Conservation (phyloP, 257 asterid species). For the Lantana camara region DNA sequence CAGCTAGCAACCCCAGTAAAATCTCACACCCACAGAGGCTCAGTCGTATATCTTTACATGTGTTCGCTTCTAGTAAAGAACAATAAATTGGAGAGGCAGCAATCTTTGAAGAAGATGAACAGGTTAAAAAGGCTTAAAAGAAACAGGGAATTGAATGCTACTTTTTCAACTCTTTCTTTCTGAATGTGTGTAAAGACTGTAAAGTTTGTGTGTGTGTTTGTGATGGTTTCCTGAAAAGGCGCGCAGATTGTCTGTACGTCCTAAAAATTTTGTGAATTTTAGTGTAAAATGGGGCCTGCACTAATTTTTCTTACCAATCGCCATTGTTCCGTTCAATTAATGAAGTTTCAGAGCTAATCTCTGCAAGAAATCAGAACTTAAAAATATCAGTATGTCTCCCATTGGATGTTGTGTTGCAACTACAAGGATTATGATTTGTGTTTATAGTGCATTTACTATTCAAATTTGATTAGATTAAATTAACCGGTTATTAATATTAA, state of each 20-base stretch:
- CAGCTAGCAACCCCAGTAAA: not conserved
- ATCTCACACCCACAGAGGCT: not conserved
- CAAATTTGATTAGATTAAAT: too few relatives aligned
- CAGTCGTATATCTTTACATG: too few relatives aligned
- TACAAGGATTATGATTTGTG: too few relatives aligned
- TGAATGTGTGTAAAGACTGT: too few relatives aligned
- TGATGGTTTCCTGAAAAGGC: conserved; percentile 4
- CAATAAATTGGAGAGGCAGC: not conserved
- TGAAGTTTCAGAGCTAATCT: too few relatives aligned
- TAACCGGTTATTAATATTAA: too few relatives aligned
- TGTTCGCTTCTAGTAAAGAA: conserved; percentile 9
- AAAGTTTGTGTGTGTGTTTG: not conserved
- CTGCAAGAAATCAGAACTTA: too few relatives aligned
- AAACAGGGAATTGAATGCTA: not conserved
- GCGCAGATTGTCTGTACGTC: not conserved
- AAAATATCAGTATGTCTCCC: too few relatives aligned
- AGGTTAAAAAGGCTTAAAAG: not conserved
- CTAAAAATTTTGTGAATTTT: not conserved
- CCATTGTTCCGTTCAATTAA: not conserved
- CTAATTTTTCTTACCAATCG: not conserved
- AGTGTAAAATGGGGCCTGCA: too few relatives aligned
- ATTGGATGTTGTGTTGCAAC: too few relatives aligned
- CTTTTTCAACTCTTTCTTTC: too few relatives aligned
- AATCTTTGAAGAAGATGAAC: not conserved
- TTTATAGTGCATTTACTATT: too few relatives aligned